A percentile compares a stretch with the other conserved stretches of the same genome.
These are phyloP conservation scores for Sicyos edulis DNA, from an alignment of 306 rosid genomes.

Conservation along the genomic window DNA sequence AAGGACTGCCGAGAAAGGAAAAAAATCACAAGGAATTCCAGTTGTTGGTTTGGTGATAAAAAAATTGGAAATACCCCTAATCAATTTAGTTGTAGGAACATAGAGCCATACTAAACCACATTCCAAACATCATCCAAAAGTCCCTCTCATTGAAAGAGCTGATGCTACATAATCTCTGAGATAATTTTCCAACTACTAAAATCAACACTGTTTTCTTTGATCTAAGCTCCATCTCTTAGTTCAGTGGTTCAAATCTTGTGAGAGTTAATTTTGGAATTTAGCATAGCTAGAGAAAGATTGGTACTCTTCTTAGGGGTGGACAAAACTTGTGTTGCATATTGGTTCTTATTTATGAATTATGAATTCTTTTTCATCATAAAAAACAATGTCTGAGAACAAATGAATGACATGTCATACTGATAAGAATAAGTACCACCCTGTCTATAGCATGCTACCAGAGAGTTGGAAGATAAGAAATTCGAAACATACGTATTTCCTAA, in stretches of 20 bases:
- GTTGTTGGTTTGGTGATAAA: neutral
- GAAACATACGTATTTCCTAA: conserved; percentile 67
- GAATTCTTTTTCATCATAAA: neutral
- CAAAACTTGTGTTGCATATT: neutral
- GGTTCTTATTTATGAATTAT: conserved; percentile 1
- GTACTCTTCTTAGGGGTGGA: too few relatives aligned
- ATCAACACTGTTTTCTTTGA: neutral
- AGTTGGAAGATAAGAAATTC: conserved; percentile 22
- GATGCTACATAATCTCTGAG: too few relatives aligned
- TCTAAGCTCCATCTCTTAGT: neutral
- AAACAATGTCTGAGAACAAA: conserved; percentile 1
- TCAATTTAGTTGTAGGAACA: neutral
- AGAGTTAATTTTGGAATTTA: neutral
- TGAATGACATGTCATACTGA: neutral
- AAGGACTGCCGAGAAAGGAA: neutral
- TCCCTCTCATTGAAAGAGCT: too few relatives aligned
- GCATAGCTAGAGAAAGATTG: too few relatives aligned
- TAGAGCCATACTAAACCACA: neutral
- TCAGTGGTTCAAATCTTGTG: neutral
- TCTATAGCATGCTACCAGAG: neutral
- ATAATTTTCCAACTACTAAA: too few relatives aligned
- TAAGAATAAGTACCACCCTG: neutral
- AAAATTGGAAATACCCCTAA: neutral
- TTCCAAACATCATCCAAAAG: too few relatives aligned
- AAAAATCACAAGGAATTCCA: neutral